Evolutionary conservation across 2,329 filamentous ascomycete genomes (phyloP).

Genomic region (Pseudogymnoascus sp.): DNA sequence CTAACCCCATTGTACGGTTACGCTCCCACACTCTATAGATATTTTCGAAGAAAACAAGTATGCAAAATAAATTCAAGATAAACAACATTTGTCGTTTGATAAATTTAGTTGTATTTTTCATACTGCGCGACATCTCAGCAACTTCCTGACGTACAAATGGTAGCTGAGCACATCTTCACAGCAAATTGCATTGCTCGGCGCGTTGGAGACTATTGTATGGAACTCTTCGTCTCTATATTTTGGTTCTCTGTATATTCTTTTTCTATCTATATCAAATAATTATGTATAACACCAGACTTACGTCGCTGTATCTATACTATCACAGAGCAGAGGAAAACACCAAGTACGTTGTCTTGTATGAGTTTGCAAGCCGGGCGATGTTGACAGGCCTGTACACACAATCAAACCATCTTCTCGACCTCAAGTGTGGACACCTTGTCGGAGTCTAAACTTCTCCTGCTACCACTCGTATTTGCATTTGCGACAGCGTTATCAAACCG

Average conservation of each 20-base stretch:
- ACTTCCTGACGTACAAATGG: background rate
- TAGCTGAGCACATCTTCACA: background rate
- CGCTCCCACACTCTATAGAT: background rate
- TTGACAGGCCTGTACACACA: background rate
- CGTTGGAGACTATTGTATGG: background rate
- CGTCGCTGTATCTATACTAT: background rate
- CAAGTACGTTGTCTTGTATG: background rate
- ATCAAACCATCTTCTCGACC: background rate
- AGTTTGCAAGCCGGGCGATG: background rate
- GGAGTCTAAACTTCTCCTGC: background rate
- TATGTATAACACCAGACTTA: background rate
- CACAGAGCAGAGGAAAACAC: background rate
- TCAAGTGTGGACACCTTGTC: background rate
- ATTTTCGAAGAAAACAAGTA: background rate
- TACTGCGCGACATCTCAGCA: background rate
- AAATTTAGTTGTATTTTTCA: background rate
- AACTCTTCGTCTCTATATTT: background rate
- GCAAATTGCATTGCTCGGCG: background rate
- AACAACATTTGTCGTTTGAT: background rate
- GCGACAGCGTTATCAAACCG: background rate
- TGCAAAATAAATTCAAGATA: background rate
- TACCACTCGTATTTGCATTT: background rate
- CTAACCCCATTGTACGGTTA: background rate
- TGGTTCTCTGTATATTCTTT: background rate
- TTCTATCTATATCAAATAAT: background rate